Evolutionary conservation across 2,329 filamentous ascomycete species (phyloP), one percentile per base, ranked within the genome.

Genomic region (Hypoxylon sp.): DNA sequence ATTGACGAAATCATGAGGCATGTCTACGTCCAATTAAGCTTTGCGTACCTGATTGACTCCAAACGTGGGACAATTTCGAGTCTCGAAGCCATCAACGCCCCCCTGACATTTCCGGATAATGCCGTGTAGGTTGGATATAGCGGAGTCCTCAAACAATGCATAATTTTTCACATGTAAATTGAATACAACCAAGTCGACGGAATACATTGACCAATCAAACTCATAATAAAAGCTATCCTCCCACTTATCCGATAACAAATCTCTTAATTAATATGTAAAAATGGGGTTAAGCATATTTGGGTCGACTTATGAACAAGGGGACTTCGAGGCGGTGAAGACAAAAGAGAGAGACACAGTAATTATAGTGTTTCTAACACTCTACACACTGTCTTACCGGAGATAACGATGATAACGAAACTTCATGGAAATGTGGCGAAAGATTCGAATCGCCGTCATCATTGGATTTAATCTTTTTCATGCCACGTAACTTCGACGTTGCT

Each of bases 21-120:
- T 48, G 28, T 49, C 45, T 45, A 68, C 62, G 66, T 68, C 62
- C 43, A 68, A 68, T 63, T 69, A 66, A 69, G 59, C 66, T 66
- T 32, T 55, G 17, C 25, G 56, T 52, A 49, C 46, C 59, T 63
- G 41, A 41, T 17, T 23, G 36, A 36, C 28, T 55, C 25, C 32
- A 67, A 60, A 28, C 9, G 17, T 56, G 49, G 49, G 50, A 57
- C 55, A 55, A 19, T 48, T 43, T 65, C 19, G 17, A 52, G 46
- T 57, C 34, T 49, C 34, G 63, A 63, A 63, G 59, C 13, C 41
- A 62, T 69, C 46, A 17, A 53, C n/a, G 19, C 7, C 43, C 32
- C 36, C 63, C 65, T 66, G 63, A 45, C 55, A 51, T 23, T 28
- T 34, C 46, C 56, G 57, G 58, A 48, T 53, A 23, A 59, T 60